Conservation (phyloP, 192 early-diverging fungal genomes). For the Umbelopsis sp. region DNA sequence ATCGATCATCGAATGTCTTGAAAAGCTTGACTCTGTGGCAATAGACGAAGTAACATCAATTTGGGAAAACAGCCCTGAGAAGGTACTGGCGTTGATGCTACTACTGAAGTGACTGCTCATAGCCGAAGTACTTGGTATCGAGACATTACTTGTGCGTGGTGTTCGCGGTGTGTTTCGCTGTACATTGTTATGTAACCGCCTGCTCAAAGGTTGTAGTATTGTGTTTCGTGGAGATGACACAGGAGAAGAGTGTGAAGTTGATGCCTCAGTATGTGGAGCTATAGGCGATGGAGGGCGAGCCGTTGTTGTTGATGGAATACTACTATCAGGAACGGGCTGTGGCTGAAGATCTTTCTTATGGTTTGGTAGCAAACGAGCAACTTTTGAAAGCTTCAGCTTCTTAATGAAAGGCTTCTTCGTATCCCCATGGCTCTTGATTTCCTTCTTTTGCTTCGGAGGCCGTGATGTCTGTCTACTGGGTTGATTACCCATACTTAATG, state of each 20-base stretch:
- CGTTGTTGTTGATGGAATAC: not conserved
- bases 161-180: not conserved
- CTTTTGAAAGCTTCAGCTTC: not conserved
- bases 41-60: conserved; percentile 15
- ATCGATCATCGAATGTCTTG: not conserved
- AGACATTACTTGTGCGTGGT: conserved; percentile 3
- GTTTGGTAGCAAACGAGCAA: conserved; percentile 10
- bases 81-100: conserved; percentile 4
- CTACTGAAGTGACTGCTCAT: not conserved
- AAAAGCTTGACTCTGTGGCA: conserved; percentile 7
- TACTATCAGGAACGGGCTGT: not conserved
- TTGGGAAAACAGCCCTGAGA: conserved; percentile 16
- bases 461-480: not conserved
- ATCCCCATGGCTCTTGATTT: not conserved
- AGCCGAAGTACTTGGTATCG: not conserved
- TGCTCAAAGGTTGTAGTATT: conserved; percentile 12
- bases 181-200: not conserved
- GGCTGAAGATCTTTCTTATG: conserved; percentile 1
- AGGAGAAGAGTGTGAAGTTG: not conserved
- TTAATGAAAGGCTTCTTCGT: not conserved
- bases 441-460: not conserved
- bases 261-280: not conserved
- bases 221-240: not conserved
- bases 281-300: not conserved
- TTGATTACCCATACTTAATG: not conserved